Evolutionary conservation across 2,329 filamentous ascomycete genomes (phyloP), one percentile per base, ranked within the genome.

Genomic region (Clonostachys rhizophaga): DNA sequence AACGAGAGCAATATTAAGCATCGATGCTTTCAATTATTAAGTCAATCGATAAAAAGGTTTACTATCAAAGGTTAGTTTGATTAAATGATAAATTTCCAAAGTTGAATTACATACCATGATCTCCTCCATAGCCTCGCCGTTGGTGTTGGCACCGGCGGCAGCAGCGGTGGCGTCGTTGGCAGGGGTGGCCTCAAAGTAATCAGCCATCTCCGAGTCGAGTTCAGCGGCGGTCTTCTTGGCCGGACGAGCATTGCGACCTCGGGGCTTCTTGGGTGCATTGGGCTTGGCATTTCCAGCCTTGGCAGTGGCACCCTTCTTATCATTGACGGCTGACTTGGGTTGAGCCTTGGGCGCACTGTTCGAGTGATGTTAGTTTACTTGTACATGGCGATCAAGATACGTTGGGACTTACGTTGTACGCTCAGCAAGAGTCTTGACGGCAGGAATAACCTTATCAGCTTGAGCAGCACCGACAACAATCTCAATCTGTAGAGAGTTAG

Each of bases 121-220:
- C 57, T 84, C 82, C 51, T 86, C 81, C 82, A 86, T 86, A n/a
- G 76, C 62, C 58, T 84, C 81, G 42, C 74, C 79, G 47, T 64
- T 70, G 47, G 24, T 30, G 35, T n/a, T 18, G 47, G 69, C 65
- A 41, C 71, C 63, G 46, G 70, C 58, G 49, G 76, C 72, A 52
- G 72, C 72, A 39, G 71, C 69, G 51, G 71, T 70, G 50, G 64
- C 68, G 39, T 68, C 70, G 46, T 68, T 72, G 54, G 73, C 73
- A 45, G 66, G 72, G 34, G 59, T 58, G 50, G 69, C 65, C 39
- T 77, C 83, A 64, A 95, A 97, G 74, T 99, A 99, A 68, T 97
- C 94, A 17, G 83, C 85, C 94, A 99, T 99, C 68, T 99, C 94
- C 5, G 89, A 91, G 66, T 99, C 94, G 24, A 99, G 83, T 72